Evolutionary conservation across 257 asterid species (phyloP).

Genomic region (Solanum bulbocastanum): DNA sequence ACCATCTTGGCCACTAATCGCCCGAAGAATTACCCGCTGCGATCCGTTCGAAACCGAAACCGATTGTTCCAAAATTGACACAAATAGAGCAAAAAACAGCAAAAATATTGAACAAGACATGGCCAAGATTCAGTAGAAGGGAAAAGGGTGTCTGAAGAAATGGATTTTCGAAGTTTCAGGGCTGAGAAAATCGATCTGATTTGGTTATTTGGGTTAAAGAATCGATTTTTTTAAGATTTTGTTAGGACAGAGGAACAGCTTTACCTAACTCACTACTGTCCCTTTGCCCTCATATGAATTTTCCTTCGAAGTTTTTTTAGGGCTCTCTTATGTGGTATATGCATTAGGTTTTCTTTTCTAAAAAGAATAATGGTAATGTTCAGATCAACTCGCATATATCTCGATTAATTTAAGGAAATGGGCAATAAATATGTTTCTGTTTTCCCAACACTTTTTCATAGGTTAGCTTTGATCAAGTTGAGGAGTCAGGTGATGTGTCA

Average conservation of each 20-base stretch:
- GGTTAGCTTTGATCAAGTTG: too few relatives aligned
- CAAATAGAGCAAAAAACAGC: constrained; percentile 14
- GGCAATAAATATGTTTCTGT: not conserved
- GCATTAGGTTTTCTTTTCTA: not conserved
- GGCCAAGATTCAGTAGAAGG: not conserved
- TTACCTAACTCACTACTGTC: constrained; percentile 50
- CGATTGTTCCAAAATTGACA: constrained; percentile 8
- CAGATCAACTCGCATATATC: not conserved
- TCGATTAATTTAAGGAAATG: not conserved
- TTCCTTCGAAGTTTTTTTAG: not conserved
- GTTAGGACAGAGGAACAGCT: not conserved
- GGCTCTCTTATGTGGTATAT: not conserved
- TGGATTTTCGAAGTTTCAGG: not conserved
- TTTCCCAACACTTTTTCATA: too few relatives aligned
- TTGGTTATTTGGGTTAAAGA: not conserved
- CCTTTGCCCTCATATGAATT: not conserved
- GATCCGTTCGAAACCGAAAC: not conserved
- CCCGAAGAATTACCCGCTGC: constrained; percentile 36
- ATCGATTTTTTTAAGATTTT: not conserved
- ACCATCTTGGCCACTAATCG: not conserved
- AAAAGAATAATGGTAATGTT: not conserved
- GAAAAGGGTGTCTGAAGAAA: not conserved
- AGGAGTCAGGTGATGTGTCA: too few relatives aligned
- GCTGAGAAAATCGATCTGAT: not conserved
- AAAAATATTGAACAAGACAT: not conserved